These are phyloP conservation scores for Epichloe gansuensis DNA, from an alignment of 2,329 filamentous ascomycete genomes.

Conservation along the genomic window DNA sequence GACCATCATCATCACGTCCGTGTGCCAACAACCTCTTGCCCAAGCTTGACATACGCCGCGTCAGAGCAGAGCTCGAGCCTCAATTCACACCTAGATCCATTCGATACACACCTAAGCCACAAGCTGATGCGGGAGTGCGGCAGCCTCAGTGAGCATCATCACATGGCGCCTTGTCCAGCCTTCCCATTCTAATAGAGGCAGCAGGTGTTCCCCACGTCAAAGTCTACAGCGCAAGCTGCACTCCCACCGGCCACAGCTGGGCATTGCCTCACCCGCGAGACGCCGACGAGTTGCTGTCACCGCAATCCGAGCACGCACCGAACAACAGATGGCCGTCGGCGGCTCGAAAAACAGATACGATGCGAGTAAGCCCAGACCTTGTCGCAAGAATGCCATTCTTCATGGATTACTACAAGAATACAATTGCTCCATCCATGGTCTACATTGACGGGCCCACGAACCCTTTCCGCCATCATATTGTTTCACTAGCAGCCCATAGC, in stretches of 20 bases:
- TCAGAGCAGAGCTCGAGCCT: conserved; percentile 50
- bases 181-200: conserved; percentile 25
- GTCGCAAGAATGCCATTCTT: conserved; percentile 75
- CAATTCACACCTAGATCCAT: conserved; percentile 45
- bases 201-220: conserved; percentile 42
- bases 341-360: conserved; percentile 31
- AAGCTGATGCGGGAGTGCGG: conserved; percentile 44
- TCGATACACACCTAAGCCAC: conserved; percentile 42
- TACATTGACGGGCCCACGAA: conserved; percentile 79
- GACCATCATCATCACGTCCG: conserved; percentile 31
- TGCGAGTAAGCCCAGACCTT: conserved; percentile 48
- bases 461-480: conserved; percentile 73
- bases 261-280: conserved; percentile 26
- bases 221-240: conserved; percentile 37
- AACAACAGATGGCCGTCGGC: conserved; percentile 35
- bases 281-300: conserved; percentile 30
- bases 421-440: conserved; percentile 84
- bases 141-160: conserved; percentile 38
- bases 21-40: conserved; percentile 46
- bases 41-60: conserved; percentile 47
- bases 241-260: conserved; percentile 37
- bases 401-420: conserved; percentile 87
- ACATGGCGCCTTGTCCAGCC: conserved; percentile 20
- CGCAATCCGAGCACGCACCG: conserved; percentile 31
- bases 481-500: conserved; percentile 65